These are phyloP conservation scores for Russula dissimulans DNA, from an alignment of 768 basidiomycete genomes.

Conservation along the genomic window DNA sequence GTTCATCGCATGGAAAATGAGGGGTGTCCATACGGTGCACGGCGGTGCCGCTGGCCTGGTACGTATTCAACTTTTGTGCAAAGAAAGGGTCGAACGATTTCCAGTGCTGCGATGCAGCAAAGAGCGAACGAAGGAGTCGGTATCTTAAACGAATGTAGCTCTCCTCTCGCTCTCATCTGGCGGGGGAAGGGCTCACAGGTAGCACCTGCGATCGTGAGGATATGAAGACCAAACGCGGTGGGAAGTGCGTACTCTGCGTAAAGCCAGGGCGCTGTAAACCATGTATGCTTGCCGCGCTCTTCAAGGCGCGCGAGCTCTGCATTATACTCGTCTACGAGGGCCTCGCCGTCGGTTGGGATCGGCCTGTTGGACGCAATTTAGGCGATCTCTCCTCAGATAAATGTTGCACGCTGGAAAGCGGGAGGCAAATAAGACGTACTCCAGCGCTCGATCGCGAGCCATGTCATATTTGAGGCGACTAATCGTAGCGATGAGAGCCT, in stretches of 20 bases:
- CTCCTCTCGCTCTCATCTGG: neutral
- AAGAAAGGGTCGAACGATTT: constrained; percentile 74
- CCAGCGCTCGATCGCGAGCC: constrained; percentile 60
- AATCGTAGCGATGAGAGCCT: constrained; percentile 61
- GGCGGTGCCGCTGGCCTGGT: constrained; percentile 66
- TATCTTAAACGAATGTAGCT: constrained; percentile 44
- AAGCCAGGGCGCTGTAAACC: constrained; percentile 95
- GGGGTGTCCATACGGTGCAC: constrained; percentile 54
- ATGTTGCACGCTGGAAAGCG: neutral
- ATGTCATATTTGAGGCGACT: constrained; percentile 83
- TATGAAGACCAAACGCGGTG: neutral
- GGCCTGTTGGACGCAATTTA: constrained; percentile 34
- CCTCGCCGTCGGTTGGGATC: constrained; percentile 68
- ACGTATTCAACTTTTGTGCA: constrained; percentile 69
- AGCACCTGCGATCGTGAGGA: constrained; percentile 42
- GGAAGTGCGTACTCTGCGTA: constrained; percentile 70
- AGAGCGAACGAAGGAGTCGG: constrained; percentile 68
- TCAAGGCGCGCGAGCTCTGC: constrained; percentile 48
- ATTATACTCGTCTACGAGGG: constrained; percentile 70
- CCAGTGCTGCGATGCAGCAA: constrained; percentile 64
- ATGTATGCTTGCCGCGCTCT: constrained; percentile 47
- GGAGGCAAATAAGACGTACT: constrained; percentile 36
- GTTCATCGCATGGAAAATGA: neutral
- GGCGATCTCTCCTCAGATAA: neutral
- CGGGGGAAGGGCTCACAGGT: constrained; percentile 38